Conservation (phyloP, 345 rosid genomes). For the Lepidium africanum region DNA sequence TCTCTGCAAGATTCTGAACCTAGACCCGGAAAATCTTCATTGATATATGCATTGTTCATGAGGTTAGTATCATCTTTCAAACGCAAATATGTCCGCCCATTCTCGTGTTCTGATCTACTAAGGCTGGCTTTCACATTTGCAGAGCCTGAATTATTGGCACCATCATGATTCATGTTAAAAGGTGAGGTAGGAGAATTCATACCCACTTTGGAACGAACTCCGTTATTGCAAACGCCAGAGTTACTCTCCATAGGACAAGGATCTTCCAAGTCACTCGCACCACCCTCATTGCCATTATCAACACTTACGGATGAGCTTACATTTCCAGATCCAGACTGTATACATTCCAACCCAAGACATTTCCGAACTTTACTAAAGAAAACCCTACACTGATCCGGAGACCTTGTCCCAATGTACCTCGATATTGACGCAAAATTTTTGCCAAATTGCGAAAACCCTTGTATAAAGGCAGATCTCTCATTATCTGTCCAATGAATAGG, state of each 20-base stretch:
- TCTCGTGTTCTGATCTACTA: constrained; percentile 32
- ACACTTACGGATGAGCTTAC: constrained; percentile 40
- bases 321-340: constrained; percentile 40
- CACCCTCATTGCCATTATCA: constrained; percentile 45
- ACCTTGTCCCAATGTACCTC: constrained; percentile 54
- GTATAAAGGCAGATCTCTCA: constrained; percentile 68
- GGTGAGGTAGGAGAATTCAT: constrained; percentile 29
- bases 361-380: constrained; percentile 91
- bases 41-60: constrained; percentile 23
- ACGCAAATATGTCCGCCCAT: constrained; percentile 17
- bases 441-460: constrained; percentile 67
- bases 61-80: constrained; percentile 27
- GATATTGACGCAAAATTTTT: constrained; percentile 80
- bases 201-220: constrained; percentile 35
- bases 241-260: constrained; percentile 47
- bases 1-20: constrained; percentile 16
- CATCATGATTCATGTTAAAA: constrained; percentile 28
- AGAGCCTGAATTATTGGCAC: constrained; percentile 18
- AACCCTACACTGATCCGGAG: constrained; percentile 80
- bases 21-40: constrained; percentile 8
- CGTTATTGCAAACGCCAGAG: constrained; percentile 37
- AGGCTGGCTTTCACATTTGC: constrained; percentile 27
- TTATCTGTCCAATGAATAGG: constrained; percentile 86
- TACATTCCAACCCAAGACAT: constrained; percentile 75
- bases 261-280: constrained; percentile 75